These are phyloP conservation scores for Parsonsia alboflavescens DNA, from an alignment of 257 asterid genomes.

Conservation along the genomic window DNA sequence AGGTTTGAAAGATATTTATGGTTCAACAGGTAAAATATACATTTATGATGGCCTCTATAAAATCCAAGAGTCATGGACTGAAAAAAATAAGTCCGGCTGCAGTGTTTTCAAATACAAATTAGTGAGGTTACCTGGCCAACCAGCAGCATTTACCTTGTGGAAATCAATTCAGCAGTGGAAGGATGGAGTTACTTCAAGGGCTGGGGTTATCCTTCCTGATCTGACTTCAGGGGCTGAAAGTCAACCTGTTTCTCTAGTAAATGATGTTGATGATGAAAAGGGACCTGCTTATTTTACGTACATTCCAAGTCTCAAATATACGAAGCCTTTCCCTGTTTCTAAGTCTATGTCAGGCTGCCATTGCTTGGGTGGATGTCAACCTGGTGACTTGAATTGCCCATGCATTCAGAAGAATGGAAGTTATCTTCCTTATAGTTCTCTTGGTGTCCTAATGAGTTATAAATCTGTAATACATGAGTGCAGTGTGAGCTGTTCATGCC, in stretches of 20 bases:
- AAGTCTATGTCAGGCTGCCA: conserved; percentile 51
- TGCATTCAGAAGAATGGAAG: conserved; percentile 65
- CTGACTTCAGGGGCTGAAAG: conserved; percentile 71
- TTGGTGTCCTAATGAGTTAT: conserved; percentile 56
- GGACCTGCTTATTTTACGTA: conserved; percentile 90
- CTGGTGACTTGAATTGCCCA: conserved; percentile 61
- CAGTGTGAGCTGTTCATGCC: conserved; percentile 65
- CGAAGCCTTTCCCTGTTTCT: conserved; percentile 42
- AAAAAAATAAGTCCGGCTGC: conserved; percentile 65
- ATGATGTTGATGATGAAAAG: conserved; percentile 80
- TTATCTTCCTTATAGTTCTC: conserved; percentile 53
- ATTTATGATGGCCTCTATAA: conserved; percentile 84
- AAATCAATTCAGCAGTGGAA: conserved; percentile 86
- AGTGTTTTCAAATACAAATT: conserved; percentile 78
- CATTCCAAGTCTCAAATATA: conserved; percentile 45
- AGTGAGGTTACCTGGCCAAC: conserved; percentile 77
- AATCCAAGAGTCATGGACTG: conserved; percentile 78
- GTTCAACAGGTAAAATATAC: conserved; percentile 55
- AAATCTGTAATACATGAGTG: conserved; percentile 65
- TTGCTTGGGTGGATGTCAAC: conserved; percentile 81
- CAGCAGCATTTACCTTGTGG: conserved; percentile 74
- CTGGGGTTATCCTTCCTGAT: conserved; percentile 76
- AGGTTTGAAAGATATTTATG: conserved; percentile 41
- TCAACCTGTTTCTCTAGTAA: conserved; percentile 75
- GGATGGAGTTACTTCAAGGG: conserved; percentile 53